Base-by-base conservation (phyloP, 2,329 filamentous ascomycete species). In the Neopestalotiopsis rosae region DNA sequence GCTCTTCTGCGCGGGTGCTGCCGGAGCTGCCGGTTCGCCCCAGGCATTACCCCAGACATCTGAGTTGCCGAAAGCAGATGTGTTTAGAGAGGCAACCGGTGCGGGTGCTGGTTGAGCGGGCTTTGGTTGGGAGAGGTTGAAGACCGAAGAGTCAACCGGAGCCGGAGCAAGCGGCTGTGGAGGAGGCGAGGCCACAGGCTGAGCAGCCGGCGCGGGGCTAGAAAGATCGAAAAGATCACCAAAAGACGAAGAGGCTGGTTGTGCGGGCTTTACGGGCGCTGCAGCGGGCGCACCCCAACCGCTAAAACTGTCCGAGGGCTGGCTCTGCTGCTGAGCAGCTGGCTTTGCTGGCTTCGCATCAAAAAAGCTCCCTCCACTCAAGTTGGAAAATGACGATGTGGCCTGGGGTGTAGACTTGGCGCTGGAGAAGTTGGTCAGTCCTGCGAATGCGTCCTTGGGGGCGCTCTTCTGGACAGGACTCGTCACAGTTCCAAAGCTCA, bases 1-100 rank as follows among this genome's bases (percentile, higher is more conserved):
- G 70, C 86, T 90, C 90, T 92, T 95, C 1, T 91, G 89, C 73
- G 81, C 75, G 1, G 86, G 79, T 13, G 81, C 76, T 59, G 74
- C 68, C 69, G 74, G 69, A 49, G 79, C 69, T 10, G 88, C 86
- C 7, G 91, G 84, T 10, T 90, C 90, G 69, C 87, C 88, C 96
- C 96, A 99, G 3, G 93, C 95, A 79, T 95, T 94, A 69, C 94
- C 94, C 94, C 94, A 98, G 0, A 95, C 91, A 76, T 97, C 94
- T 69, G 92, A 82, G 66, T 82, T 81, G 1, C 82, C 84, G 69
- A 84, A 78, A 66, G 77, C 82, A 65, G 80, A 78, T 13, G 80
- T 79, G 67, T 79, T 81, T 71, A 76, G 78, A 70, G 73, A 80
- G 68, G 69, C 74, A 69, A 79, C 75, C 3, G 82, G 75, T n/a